Base-by-base conservation (phyloP, 2,329 filamentous ascomycete genomes). In the Sclerotinia sclerotiorum region DNA sequence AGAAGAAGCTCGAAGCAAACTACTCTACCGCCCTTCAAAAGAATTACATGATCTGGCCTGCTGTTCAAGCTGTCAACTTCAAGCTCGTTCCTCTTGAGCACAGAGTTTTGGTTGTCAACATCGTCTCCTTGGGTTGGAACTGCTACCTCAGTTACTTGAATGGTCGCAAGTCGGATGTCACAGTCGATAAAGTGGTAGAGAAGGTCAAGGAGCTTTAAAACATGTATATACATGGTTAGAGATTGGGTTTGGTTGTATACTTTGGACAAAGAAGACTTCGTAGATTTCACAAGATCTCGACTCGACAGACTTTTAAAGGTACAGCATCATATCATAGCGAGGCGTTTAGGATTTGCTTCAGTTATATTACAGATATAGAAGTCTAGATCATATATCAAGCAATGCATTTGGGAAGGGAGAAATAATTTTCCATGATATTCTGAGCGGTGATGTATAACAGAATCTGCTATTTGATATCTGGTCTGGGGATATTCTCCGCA, bases 1-100 rank as follows among this genome's bases (percentile, higher is more conserved):
- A 82, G 72, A 82, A 90, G 74, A 90, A 90, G 79, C 79, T 90
- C 72, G 79, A 84, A 62, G 83, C 81, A 68, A 88, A 83, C 56
- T 92, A 88, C 75, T 76, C 79, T 65, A 82, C 82, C 3, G 88
- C 87, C 32, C 81, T 91, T 76, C 84, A 84, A 77, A 89, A 87
- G 77, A 92, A 92, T 77, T 87, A 88, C 82, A 85, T 88, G 80
- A 79, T 92, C 19, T 92, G 90, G 90, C 90, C 90, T 1, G 75
- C 77, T 67, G 87, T 92, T 67, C 90, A 92, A 79, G 82, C 84
- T 35, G 81, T 85, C 64, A 92, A 92, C 80, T 92, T 92, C 80
- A 87, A 87, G 73, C 82, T 90, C 69, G 87, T 92, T 69, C 90
- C 90, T 19, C 77, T 91, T 70, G 84, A 91, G 74, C 85, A 89